Base-by-base conservation (phyloP, 106 monocot species). In the Allium fistulosum region DNA sequence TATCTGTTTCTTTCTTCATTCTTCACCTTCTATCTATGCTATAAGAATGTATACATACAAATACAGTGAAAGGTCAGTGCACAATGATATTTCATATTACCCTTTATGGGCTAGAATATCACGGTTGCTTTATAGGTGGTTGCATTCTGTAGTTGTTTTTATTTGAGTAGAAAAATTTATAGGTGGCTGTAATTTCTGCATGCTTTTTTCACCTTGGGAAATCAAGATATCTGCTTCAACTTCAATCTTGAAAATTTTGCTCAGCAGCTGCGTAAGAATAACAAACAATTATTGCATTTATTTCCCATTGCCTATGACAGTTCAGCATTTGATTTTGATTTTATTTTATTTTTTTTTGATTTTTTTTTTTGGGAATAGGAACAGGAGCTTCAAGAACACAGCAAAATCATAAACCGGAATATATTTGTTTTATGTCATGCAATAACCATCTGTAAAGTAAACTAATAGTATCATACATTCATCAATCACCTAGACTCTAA, bases 191-290 rank as follows among this genome's bases (percentile, higher is more conserved):
- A 37, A 37, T 37, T 37, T 37, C 37, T 37, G 37, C 37, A 37
- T 37, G 5, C 37, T 52, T 66, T 66, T 66, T 66, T 66, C 66
- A 52, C 66, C 66, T 52, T 22, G 66, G 51, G 66, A 48, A 11
- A 49, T 66, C 52, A 52, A 26, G 51, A 51, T 48, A 52, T 51
- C 16, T 16, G 9, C 66, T 51, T 66, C 66, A 66, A 66, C 66
- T 51, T 66, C 66, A 66, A 22, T 10, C 66, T 66, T 66, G 49
- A 49, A 9, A 7, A 49, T 47, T 65, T 66, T 51, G 66, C 10
- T 52, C 52, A n/a, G 51, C 22, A 50, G 52, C 66, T 66, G 66
- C 66, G 26, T 17, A 66, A 66, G 51, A 66, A 52, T 65, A 65
- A 65, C 51, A 66, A 66, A 66, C 51, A 26, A 66, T 66, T 66